Evolutionary conservation across 208 protist genomes (phyloP).

Genomic region (Trypanosoma grayi): DNA sequence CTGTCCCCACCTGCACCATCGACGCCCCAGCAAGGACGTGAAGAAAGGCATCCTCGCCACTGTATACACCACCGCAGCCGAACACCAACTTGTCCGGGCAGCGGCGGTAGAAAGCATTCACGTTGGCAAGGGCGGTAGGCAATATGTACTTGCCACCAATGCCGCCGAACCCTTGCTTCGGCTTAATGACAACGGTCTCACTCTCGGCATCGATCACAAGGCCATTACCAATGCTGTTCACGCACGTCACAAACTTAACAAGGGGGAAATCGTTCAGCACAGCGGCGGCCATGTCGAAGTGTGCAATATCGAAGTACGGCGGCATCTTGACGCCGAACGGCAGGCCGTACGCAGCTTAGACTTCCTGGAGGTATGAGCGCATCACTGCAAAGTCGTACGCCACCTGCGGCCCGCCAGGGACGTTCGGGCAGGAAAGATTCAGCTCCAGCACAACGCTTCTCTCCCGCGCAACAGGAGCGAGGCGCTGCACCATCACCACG

Average conservation of each 20-base stretch:
- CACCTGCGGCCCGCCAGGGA: conserved; percentile 88
- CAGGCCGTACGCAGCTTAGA: conserved; percentile 58
- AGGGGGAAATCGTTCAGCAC: conserved; percentile 83
- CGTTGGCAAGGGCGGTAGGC: conserved; percentile 88
- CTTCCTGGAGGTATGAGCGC: conserved; percentile 55
- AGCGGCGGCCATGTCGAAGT: conserved; percentile 80
- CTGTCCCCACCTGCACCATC: conserved; percentile 86
- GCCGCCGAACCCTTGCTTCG: conserved; percentile 87
- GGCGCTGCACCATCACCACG: conserved; percentile 52
- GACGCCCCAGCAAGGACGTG: conserved; percentile 82
- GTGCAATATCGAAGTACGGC: conserved; percentile 88
- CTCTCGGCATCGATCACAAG: conserved; percentile 82
- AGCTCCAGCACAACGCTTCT: conserved; percentile 77
- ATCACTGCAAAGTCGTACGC: conserved; percentile 84
- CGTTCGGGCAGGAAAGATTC: conserved; percentile 89
- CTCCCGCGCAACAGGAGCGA: conserved; percentile 49
- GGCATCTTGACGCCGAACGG: conserved; percentile 90
- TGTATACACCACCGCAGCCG: conserved; percentile 84
- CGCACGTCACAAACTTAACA: conserved; percentile 82
- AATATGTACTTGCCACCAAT: conserved; percentile 79
- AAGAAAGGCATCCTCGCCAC: conserved; percentile 79
- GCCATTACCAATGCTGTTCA: conserved; percentile 89
- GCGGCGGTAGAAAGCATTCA: conserved; percentile 85
- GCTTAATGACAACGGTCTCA: conserved; percentile 82
- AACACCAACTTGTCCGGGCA: conserved; percentile 80